Base-by-base conservation (phyloP, 345 rosid species). In the Physaria fendleri region DNA sequence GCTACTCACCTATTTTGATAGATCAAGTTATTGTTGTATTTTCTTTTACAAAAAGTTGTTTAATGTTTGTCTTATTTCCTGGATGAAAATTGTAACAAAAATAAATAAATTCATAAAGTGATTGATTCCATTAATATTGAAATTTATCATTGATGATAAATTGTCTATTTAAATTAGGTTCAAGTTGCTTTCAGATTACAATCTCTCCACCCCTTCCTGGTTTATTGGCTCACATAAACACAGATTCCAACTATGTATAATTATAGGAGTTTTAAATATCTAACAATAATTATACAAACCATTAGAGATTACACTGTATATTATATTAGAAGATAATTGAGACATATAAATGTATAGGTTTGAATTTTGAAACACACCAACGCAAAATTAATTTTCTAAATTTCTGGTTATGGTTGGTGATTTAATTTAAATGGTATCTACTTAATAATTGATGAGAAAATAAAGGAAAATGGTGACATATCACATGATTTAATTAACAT, bases 1-100 rank as follows among this genome's bases (percentile, higher is more conserved):
- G 35, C 62, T 35, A 55, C 56, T 60, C 34, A 53, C 20, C 67
- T 27, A 54, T 45, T 22, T 61, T 27, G n/a, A n/a, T n/a, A n/a
- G n/a, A n/a, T n/a, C n/a, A n/a, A n/a, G n/a, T n/a, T n/a, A n/a
- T n/a, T n/a, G n/a, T n/a, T n/a, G n/a, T n/a, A n/a, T n/a, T n/a
- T n/a, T n/a, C n/a, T n/a, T n/a, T n/a, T n/a, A n/a, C n/a, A n/a
- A n/a, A n/a, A n/a, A n/a, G n/a, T n/a, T n/a, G n/a, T n/a, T n/a
- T n/a, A n/a, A n/a, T n/a, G n/a, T n/a, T n/a, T n/a, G n/a, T n/a
- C n/a, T n/a, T n/a, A n/a, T n/a, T n/a, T n/a, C n/a, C n/a, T n/a
- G n/a, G n/a, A n/a, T n/a, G n/a, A n/a, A n/a, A n/a, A n/a, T n/a
- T n/a, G n/a, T n/a, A n/a, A n/a, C n/a, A n/a, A n/a, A n/a, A n/a